Conservation (phyloP, 257 asterid species). For the Solanum lycopersicoides region DNA sequence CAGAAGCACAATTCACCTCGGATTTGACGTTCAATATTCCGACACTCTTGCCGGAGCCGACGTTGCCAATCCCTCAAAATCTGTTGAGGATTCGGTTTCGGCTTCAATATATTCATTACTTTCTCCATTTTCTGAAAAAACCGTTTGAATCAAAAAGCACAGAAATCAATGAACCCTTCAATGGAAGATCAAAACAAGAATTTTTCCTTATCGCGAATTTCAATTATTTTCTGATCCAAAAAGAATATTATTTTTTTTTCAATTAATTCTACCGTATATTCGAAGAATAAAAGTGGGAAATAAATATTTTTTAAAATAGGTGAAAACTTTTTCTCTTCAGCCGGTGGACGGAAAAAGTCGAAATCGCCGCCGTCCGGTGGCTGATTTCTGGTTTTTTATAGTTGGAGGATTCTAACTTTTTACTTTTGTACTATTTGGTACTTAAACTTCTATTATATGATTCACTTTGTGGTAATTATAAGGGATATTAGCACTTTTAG, state of each 20-base stretch:
- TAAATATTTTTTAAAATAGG: not conserved
- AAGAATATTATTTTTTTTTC: not conserved
- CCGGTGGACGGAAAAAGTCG: not conserved
- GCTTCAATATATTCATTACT: conserved; percentile 66
- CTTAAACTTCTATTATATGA: not conserved
- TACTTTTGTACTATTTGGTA: not conserved
- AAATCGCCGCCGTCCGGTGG: not conserved
- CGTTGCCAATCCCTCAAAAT: conserved; percentile 93
- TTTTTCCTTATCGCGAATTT: not conserved
- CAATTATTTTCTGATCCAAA: not conserved
- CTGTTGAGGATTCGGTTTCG: conserved; percentile 84
- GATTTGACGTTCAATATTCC: conserved; percentile 87
- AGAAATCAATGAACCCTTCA: not conserved
- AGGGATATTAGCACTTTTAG: not conserved
- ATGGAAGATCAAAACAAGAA: not conserved
- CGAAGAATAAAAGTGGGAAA: not conserved
- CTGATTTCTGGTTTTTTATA: not conserved
- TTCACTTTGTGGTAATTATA: not conserved
- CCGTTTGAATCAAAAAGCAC: not conserved
- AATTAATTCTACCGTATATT: not conserved
- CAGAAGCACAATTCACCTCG: conserved; percentile 35
- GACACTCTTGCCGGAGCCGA: conserved; percentile 90
- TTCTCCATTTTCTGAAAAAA: conserved; percentile 39
- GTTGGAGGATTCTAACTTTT: not conserved
- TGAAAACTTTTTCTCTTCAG: not conserved